Evolutionary conservation across 1,284 basidiomycete species (phyloP), one percentile per base, ranked within the genome.

Genomic region (Cutaneotrichosporon dermatis): DNA sequence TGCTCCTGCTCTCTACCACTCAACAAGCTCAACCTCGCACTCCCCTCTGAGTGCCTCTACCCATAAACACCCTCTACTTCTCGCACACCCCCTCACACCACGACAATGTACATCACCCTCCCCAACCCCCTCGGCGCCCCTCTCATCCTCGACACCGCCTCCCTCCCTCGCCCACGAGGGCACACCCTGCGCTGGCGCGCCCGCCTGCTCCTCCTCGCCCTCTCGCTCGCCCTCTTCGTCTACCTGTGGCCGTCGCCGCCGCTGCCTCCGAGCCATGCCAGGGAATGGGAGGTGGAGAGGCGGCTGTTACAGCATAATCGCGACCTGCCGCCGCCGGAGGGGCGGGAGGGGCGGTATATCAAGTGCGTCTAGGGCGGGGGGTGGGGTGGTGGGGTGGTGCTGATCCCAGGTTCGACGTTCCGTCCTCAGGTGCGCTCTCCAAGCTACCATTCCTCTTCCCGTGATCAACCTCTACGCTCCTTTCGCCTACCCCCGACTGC

Each of bases 361-460:
- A 69, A 62, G 76, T 76, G 61, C 63, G 76, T 69, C 1, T n/a
- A n/a, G n/a, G n/a, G n/a, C n/a, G n/a, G n/a, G n/a, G n/a, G n/a
- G n/a, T n/a, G n/a, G n/a, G n/a, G 11, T 9, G 34, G 13, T 12
- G 34, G 6, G 9, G 4, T 33, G 9, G 6, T 37, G 53, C 55
- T 50, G 33, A 56, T 33, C 13, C 16, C 46, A 78, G 76, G 44
- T 77, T 76, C 51, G 75, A 75, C 44, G 65, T 69, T 25, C 75
- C 72, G 13, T 65, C 39, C 7, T 3, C 16, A 15, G 50, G 39
- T 42, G 11, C 10, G 39, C 11, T 16, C 35, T 25, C 44, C 5
- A n/a, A 6, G 4, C 41, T 43, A 12, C 6, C 25, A 25, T 25
- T 25, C 25, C 25, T 25, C 25, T 3, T 25, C 25, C 25, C 25